Conservation (phyloP, 164 flowering plant species). For the Nymphaea colorata region DNA sequence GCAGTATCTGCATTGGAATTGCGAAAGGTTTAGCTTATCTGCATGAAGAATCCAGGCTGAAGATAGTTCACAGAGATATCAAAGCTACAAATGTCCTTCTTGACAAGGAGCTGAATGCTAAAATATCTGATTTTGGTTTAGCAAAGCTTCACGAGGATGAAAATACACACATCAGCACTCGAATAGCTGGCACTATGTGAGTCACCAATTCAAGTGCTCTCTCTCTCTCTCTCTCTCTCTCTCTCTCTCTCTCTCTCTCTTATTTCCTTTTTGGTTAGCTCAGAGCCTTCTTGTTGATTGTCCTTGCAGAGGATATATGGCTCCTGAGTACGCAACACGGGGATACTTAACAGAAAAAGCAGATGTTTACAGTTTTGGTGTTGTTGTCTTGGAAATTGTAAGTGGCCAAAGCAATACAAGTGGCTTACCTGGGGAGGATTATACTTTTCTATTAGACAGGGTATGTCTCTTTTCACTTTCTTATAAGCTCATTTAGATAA, state of each 20-base stretch:
- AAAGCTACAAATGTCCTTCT: slow-evolving; percentile 10
- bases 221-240: no score
- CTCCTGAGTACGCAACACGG: no score
- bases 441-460: slow-evolving; percentile 8
- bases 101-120: no score
- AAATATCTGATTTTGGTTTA: no score
- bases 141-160: slow-evolving; percentile 2
- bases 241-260: background rate
- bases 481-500: no score
- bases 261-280: background rate
- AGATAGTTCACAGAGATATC: slow-evolving; percentile 10
- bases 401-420: slow-evolving; percentile 10
- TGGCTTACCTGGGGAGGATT: slow-evolving; percentile 8
- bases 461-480: background rate
- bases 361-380: no score
- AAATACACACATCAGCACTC: slow-evolving; percentile 8
- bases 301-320: slow-evolving; percentile 11
- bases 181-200: no score
- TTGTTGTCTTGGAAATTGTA: background rate
- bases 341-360: no score
- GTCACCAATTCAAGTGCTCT: no score
- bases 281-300: background rate
- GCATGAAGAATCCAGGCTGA: slow-evolving; percentile 10
- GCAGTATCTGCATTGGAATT: slow-evolving; percentile 9
- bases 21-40: slow-evolving; percentile 9